A percentile compares a stretch with the other conserved stretches of the same genome.
Evolutionary conservation across 2,329 filamentous ascomycete genomes (phyloP).

Genomic region (Metarhizium anisopliae): DNA sequence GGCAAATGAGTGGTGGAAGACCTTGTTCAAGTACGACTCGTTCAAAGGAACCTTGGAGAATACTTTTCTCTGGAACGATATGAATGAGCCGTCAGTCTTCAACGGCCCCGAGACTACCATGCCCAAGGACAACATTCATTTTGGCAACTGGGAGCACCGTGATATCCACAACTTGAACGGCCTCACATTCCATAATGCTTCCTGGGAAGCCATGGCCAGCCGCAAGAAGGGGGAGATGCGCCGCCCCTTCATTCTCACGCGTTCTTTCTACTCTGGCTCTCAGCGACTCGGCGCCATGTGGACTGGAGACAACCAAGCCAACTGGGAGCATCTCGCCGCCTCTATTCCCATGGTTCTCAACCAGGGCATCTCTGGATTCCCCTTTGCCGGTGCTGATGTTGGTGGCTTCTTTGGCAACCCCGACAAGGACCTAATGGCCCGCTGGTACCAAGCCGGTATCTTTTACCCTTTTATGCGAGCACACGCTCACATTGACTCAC

Average conservation of each 20-base stretch:
- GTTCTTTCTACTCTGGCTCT: conserved; percentile 84
- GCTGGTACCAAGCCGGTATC: conserved; percentile 94
- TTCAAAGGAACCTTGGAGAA: conserved; percentile 85
- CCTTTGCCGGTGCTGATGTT: conserved; percentile 91
- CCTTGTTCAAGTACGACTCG: conserved; percentile 74
- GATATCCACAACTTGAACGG: conserved; percentile 96
- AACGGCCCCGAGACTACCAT: conserved; percentile 97
- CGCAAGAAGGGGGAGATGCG: conserved; percentile 79
- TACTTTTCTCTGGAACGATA: conserved; percentile 96
- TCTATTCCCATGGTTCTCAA: conserved; percentile 90
- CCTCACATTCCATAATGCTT: conserved; percentile 91
- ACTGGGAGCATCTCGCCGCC: conserved; percentile 82
- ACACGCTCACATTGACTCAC: conserved; percentile 93
- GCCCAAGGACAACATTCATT: conserved; percentile 95
- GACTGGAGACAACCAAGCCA: conserved; percentile 95
- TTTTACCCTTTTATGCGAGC: conserved; percentile 98
- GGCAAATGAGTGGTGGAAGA: conserved; percentile 83
- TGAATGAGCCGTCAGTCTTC: conserved; percentile 99
- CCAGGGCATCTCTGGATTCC: conserved; percentile 86
- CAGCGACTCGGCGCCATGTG: conserved; percentile 93
- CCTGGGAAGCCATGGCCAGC: conserved; percentile 72
- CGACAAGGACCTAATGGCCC: conserved; percentile 77
- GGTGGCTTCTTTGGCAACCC: conserved; percentile 98
- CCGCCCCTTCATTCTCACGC: conserved; percentile 86
- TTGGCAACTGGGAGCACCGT: conserved; percentile 89